A percentile compares a stretch with the other conserved stretches of the same genome.
Evolutionary conservation across 2,329 filamentous ascomycete genomes (phyloP).

Genomic region (Onygena corvina): DNA sequence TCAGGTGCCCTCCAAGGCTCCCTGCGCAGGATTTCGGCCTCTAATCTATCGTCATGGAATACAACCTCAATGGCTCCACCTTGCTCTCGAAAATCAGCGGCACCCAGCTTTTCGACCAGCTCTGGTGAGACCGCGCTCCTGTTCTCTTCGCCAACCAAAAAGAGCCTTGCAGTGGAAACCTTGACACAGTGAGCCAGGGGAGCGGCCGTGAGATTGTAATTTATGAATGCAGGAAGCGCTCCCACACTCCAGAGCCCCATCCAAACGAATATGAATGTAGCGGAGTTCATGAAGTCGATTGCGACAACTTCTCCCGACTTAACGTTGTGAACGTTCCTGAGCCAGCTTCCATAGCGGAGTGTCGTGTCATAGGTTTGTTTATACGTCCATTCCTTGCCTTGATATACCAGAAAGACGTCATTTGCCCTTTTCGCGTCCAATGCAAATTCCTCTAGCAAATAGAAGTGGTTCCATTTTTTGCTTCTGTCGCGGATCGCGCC

Average conservation of each 20-base stretch:
- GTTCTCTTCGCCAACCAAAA: slow-evolving; percentile 60
- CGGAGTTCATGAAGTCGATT: slow-evolving; percentile 68
- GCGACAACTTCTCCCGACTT: slow-evolving; percentile 65
- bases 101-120: slow-evolving; percentile 31
- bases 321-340: slow-evolving; percentile 52
- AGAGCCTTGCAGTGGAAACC: slow-evolving; percentile 52
- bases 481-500: slow-evolving; percentile 40
- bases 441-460: slow-evolving; percentile 58
- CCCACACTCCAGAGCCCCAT: slow-evolving; percentile 73
- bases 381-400: slow-evolving; percentile 58
- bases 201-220: slow-evolving; percentile 66
- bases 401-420: slow-evolving; percentile 52
- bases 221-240: slow-evolving; percentile 73
- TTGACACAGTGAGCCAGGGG: slow-evolving; percentile 63
- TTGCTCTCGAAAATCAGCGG: slow-evolving; percentile 28
- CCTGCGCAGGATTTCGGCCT: slow-evolving; percentile 43
- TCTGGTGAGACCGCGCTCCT: slow-evolving; percentile 38
- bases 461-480: slow-evolving; percentile 61
- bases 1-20: slow-evolving; percentile 48
- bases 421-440: slow-evolving; percentile 40
- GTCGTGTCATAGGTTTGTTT: slow-evolving; percentile 59
- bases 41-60: slow-evolving; percentile 47
- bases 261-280: slow-evolving; percentile 63
- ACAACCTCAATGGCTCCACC: slow-evolving; percentile 45
- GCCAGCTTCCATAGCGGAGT: slow-evolving; percentile 63